Evolutionary conservation across 1,284 basidiomycete genomes (phyloP).

Genomic region (Leccinum griseonigrum): DNA sequence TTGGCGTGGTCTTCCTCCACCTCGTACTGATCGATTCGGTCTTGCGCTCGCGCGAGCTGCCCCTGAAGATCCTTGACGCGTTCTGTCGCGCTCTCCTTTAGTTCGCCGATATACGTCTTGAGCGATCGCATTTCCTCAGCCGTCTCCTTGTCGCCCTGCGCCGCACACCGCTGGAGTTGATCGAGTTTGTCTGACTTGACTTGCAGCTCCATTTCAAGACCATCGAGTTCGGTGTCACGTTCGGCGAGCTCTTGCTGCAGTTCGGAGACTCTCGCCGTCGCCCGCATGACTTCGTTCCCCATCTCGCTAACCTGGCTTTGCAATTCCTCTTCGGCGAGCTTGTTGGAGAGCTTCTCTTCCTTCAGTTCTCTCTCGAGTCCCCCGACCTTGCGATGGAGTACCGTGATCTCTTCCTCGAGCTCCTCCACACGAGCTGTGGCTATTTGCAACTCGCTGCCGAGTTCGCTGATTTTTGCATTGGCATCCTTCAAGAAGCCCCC

Average conservation of each 20-base stretch:
- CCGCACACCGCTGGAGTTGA: constrained; percentile 34
- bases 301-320: constrained; percentile 31
- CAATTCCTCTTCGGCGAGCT: constrained; percentile 32
- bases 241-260: constrained; percentile 35
- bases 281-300: constrained; percentile 28
- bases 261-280: constrained; percentile 31
- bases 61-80: constrained; percentile 52
- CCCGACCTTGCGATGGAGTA: constrained; percentile 47
- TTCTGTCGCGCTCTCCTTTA: constrained; percentile 51
- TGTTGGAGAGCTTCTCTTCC: constrained; percentile 45
- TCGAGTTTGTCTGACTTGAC: constrained; percentile 38
- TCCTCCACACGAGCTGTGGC: constrained; percentile 50
- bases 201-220: constrained; percentile 35
- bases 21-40: constrained; percentile 44
- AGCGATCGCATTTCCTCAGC: constrained; percentile 41
- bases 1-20: constrained; percentile 46
- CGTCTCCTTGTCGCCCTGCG: constrained; percentile 38
- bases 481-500: constrained; percentile 63
- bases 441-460: constrained; percentile 53
- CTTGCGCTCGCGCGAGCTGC: constrained; percentile 46
- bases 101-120: constrained; percentile 50
- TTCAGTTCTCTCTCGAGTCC: constrained; percentile 52
- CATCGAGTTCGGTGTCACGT: constrained; percentile 20
- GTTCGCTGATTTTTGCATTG: constrained; percentile 53
- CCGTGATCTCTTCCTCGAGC: constrained; percentile 25